These are phyloP conservation scores for Sugiyamaella mastotermitis DNA, from an alignment of 805 yeast genomes.

Conservation along the genomic window DNA sequence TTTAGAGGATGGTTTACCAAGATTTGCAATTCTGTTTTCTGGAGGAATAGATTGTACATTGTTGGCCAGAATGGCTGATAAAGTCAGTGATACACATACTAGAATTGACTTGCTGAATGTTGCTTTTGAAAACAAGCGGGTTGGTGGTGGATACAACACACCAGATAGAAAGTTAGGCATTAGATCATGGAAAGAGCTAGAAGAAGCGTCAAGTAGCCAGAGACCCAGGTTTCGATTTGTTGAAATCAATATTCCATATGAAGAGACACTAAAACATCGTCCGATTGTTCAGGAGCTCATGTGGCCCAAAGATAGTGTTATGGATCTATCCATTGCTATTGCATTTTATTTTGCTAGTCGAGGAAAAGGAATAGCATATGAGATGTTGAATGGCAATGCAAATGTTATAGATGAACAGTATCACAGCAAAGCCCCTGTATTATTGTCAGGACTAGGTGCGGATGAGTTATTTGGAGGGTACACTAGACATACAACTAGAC, in stretches of 20 bases:
- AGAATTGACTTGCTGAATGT: conserved; percentile 79
- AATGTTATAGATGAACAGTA: conserved; percentile 29
- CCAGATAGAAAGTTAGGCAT: conserved; percentile 80
- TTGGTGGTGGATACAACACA: conserved; percentile 49
- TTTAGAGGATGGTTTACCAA: conserved; percentile 7
- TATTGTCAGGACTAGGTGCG: conserved; percentile 92
- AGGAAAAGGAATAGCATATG: conserved; percentile 37
- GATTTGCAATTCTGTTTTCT: conserved; percentile 67
- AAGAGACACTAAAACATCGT: conserved; percentile 49
- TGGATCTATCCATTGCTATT: conserved; percentile 92
- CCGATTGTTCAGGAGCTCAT: conserved; percentile 57
- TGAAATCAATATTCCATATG: conserved; percentile 70
- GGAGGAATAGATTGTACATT: conserved; percentile 95
- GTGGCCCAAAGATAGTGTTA: conserved; percentile 81
- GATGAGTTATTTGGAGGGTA: conserved; percentile 97
- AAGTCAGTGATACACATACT: conserved; percentile 17
- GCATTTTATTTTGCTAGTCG: conserved; percentile 90
- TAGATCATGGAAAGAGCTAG: conserved; percentile 52
- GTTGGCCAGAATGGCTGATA: conserved; percentile 44
- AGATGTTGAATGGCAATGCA: conserved; percentile 9
- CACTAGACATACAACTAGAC: conserved; percentile 57
- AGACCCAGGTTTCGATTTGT: conserved; percentile 39
- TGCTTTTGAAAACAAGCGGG: conserved; percentile 86
- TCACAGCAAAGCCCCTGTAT: conserved; percentile 44
- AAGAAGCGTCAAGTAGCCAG: conserved; percentile 38